phyloP scores from a whole-genome alignment of 139 green algal species.

The Chlamydomonas urium region DNA sequence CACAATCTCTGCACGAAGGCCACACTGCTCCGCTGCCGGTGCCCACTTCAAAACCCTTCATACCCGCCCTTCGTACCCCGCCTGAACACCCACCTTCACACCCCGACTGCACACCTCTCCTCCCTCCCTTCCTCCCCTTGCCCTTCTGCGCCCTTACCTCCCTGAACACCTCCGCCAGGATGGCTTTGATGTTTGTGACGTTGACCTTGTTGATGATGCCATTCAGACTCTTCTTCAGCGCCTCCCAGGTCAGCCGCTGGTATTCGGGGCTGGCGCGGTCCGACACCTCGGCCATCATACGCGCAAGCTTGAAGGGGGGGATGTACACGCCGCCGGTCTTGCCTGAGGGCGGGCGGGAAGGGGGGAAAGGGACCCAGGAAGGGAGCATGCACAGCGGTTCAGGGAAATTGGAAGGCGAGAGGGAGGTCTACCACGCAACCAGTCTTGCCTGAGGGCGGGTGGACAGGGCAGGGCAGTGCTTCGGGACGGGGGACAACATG shows the following conservation, averaged over 20 bases:
- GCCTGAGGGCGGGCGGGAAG: slow-evolving; percentile 22
- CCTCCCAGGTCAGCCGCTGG: slow-evolving; percentile 93
- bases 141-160: slow-evolving; percentile 63
- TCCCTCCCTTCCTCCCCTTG: too few relatives aligned
- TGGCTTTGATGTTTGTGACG: slow-evolving; percentile 86
- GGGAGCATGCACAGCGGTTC: not conserved
- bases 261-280: slow-evolving; percentile 67
- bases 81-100: too few relatives aligned
- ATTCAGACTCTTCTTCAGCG: slow-evolving; percentile 82
- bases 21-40: too few relatives aligned
- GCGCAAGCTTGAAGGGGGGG: slow-evolving; percentile 93
- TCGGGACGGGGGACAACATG: too few relatives aligned
- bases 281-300: slow-evolving; percentile 78
- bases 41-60: too few relatives aligned
- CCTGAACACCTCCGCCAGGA: slow-evolving; percentile 90
- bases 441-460: too few relatives aligned
- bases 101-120: too few relatives aligned
- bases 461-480: too few relatives aligned
- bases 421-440: too few relatives aligned
- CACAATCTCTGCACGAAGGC: too few relatives aligned
- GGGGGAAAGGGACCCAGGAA: not conserved
- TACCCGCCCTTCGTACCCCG: too few relatives aligned
- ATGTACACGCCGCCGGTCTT: slow-evolving; percentile 91
- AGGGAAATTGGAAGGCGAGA: not conserved
- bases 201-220: slow-evolving; percentile 99